phyloP scores from a whole-genome alignment of 805 yeast genomes.

The Pichia kluyveri region DNA sequence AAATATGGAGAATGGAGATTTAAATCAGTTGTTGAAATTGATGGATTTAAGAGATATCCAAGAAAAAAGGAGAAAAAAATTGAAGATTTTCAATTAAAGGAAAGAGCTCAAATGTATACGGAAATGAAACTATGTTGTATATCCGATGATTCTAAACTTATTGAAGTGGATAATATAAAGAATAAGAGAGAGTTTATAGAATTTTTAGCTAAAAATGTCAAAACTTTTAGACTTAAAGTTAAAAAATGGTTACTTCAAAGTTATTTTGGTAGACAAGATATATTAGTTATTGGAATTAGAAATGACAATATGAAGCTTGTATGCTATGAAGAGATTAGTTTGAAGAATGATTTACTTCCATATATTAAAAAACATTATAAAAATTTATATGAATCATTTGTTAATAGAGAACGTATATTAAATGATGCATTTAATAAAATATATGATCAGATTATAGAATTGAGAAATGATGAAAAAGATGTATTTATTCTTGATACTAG shows the following conservation, averaged over 20 bases:
- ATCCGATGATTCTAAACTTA: neutral
- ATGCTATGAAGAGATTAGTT: conserved; percentile 1
- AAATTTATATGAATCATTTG: neutral
- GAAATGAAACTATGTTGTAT: conserved; percentile 9
- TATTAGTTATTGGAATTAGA: conserved; percentile 10
- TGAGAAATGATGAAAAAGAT: neutral
- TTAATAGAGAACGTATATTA: neutral
- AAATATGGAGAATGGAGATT: conserved; percentile 8
- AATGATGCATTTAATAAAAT: neutral
- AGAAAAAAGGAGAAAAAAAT: neutral
- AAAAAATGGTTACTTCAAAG: conserved; percentile 10
- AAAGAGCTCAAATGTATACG: too few relatives aligned
- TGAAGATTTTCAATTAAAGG: neutral
- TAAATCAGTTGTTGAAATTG: conserved; percentile 12
- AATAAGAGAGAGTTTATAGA: conserved; percentile 1
- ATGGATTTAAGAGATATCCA: neutral
- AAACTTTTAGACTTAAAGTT: neutral
- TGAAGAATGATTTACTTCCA: conserved; percentile 7
- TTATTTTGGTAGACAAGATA: conserved; percentile 10
- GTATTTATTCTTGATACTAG: neutral
- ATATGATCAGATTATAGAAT: neutral
- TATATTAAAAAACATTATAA: conserved; percentile 3
- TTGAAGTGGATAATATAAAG: neutral
- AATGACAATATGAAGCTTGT: neutral
- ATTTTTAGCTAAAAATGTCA: neutral